Percentiles rank a stretch among this genome's conserved stretches.
phyloP scores from a whole-genome alignment of 805 yeast species.

The Metschnikowia peoriensis region DNA sequence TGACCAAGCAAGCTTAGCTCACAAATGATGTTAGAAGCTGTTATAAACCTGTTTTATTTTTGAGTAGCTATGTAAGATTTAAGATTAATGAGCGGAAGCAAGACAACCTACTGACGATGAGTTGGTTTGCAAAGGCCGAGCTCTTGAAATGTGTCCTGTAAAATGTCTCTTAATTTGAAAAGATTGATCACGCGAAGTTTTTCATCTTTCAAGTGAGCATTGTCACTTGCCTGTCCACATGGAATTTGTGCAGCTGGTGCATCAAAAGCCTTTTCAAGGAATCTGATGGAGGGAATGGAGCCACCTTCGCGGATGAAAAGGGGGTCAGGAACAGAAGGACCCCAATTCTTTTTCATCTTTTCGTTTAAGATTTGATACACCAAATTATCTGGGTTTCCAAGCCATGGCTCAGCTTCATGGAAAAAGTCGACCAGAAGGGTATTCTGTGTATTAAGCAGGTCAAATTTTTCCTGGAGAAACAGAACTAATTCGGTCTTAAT shows the following conservation, averaged over 20 bases:
- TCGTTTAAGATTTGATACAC: conserved; percentile 67
- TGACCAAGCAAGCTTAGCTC: too few relatives aligned
- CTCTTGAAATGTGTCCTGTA: conserved; percentile 51
- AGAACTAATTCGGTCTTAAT: conserved; percentile 51
- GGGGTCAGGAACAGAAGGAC: conserved; percentile 54
- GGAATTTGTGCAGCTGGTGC: conserved; percentile 97
- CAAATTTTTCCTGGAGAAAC: conserved; percentile 49
- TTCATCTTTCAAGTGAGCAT: conserved; percentile 90
- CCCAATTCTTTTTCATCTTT: conserved; percentile 73
- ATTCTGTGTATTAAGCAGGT: conserved; percentile 56
- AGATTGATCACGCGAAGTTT: conserved; percentile 75
- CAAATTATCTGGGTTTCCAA: conserved; percentile 77
- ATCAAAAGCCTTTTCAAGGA: conserved; percentile 72
- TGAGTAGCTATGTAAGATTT: not conserved
- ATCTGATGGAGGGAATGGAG: conserved; percentile 86
- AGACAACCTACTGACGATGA: not conserved
- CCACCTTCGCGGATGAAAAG: conserved; percentile 94
- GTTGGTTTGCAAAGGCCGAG: conserved; percentile 20
- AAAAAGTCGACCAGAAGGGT: conserved; percentile 56
- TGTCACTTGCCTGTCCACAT: conserved; percentile 92
- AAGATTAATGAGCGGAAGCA: not conserved
- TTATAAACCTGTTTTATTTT: not conserved
- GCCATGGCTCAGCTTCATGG: conserved; percentile 95
- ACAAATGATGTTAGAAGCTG: too few relatives aligned
- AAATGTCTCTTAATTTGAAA: conserved; percentile 66